These are phyloP conservation scores for Pseudomassariella vexata DNA, from an alignment of 2,329 filamentous ascomycete genomes.

Conservation along the genomic window DNA sequence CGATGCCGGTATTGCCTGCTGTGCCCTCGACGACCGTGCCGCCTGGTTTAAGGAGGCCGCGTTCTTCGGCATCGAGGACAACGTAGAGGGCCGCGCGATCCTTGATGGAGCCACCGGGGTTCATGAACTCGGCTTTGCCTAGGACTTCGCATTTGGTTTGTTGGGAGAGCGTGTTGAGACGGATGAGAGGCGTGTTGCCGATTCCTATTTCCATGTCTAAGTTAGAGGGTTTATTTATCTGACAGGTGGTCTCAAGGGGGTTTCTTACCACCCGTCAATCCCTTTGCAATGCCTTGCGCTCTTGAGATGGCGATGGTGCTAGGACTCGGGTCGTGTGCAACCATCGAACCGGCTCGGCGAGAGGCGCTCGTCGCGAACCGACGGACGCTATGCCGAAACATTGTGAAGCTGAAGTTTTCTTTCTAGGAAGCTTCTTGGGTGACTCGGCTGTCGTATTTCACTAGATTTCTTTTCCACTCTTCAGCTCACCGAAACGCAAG, in stretches of 20 bases:
- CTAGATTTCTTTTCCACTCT: neutral
- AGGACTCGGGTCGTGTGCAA: constrained; percentile 35
- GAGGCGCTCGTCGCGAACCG: constrained; percentile 60
- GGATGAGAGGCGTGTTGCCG: constrained; percentile 93
- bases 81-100: constrained; percentile 94
- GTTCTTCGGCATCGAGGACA: constrained; percentile 87
- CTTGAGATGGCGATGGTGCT: constrained; percentile 69
- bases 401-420: constrained; percentile 30
- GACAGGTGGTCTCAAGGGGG: constrained; percentile 14
- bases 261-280: constrained; percentile 82
- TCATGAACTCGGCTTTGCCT: constrained; percentile 98
- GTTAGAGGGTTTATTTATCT: neutral
- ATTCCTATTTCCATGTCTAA: constrained; percentile 67
- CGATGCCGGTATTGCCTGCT: constrained; percentile 96
- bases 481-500: neutral
- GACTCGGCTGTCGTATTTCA: too few species aligned
- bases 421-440: too few species aligned
- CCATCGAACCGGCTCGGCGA: constrained; percentile 38
- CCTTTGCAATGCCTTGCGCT: constrained; percentile 72
- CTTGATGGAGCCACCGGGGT: constrained; percentile 93
- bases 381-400: constrained; percentile 66
- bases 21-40: constrained; percentile 97
- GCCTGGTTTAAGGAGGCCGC: constrained; percentile 72
- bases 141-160: constrained; percentile 91
- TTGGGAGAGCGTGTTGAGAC: constrained; percentile 79